phyloP scores from a whole-genome alignment of 2,329 filamentous ascomycete species.

The Penicillium griseofulvum region DNA sequence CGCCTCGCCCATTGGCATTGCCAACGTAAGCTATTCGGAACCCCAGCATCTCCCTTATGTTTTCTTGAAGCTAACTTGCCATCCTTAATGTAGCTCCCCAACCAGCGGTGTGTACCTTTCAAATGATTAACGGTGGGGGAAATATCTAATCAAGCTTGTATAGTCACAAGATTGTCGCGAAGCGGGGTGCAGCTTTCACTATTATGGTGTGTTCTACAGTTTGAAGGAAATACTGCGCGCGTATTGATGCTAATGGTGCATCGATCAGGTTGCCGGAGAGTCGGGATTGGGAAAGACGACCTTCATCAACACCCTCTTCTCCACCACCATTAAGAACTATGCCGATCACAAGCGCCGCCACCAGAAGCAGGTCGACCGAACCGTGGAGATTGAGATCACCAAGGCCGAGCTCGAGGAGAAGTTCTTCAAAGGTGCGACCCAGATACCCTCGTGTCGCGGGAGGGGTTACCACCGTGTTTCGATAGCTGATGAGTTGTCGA shows the following conservation, averaged over 20 bases:
- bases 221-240: neutral
- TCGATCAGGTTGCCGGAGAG: slow-evolving; percentile 83
- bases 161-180: slow-evolving; percentile 70
- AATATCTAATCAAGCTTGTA: slow-evolving; percentile 27
- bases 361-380: slow-evolving; percentile 99
- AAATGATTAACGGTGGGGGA: slow-evolving; percentile 5
- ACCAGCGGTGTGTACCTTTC: slow-evolving; percentile 64
- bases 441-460: neutral
- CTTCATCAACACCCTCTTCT: slow-evolving; percentile 99
- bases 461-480: neutral
- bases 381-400: slow-evolving; percentile 99
- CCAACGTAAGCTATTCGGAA: slow-evolving; percentile 57
- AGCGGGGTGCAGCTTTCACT: slow-evolving; percentile 94
- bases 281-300: slow-evolving; percentile 98
- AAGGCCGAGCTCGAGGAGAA: slow-evolving; percentile 99
- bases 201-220: slow-evolving; percentile 76
- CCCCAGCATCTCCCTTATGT: neutral
- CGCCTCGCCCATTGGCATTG: slow-evolving; percentile 68
- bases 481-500: slow-evolving; percentile 13
- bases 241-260: slow-evolving; percentile 25
- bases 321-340: slow-evolving; percentile 99
- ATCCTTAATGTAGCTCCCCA: slow-evolving; percentile 55
- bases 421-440: slow-evolving; percentile 91
- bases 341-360: slow-evolving; percentile 99
- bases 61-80: slow-evolving; percentile 13